These are phyloP conservation scores for Sclerotiophoma versabilis DNA, from an alignment of 2,329 filamentous ascomycete species.

Conservation along the genomic window DNA sequence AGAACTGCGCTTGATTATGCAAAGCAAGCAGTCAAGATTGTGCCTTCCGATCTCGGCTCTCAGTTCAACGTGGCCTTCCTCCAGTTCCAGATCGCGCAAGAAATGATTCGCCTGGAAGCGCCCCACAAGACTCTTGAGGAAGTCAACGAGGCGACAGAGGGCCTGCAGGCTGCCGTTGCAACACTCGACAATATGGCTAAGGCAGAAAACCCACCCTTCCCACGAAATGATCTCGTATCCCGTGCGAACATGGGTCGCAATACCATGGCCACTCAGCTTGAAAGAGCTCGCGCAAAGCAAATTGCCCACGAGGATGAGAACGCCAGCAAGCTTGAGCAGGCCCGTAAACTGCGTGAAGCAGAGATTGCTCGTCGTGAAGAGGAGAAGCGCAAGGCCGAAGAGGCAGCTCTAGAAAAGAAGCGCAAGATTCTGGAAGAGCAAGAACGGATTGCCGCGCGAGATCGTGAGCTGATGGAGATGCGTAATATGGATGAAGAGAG, in stretches of 20 bases:
- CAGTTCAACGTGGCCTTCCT: conserved; percentile 99
- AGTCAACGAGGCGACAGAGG: conserved; percentile 78
- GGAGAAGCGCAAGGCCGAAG: conserved; percentile 70
- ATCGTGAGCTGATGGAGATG: conserved; percentile 74
- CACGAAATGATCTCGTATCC: conserved; percentile 87
- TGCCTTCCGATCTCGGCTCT: conserved; percentile 85
- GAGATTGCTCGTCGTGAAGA: conserved; percentile 82
- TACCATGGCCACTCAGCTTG: conserved; percentile 90
- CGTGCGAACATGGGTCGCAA: conserved; percentile 97
- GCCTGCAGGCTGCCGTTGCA: conserved; percentile 85
- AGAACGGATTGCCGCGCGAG: conserved; percentile 76
- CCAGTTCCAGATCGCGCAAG: conserved; percentile 89
- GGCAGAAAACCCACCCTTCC: conserved; percentile 79
- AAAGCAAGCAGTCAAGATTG: conserved; percentile 74
- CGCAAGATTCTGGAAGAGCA: conserved; percentile 87
- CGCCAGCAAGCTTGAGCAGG: conserved; percentile 82
- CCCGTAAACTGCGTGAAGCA: conserved; percentile 79
- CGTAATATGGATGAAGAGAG: conserved; percentile 74
- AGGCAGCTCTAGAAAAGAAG: conserved; percentile 75
- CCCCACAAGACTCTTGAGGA: conserved; percentile 79
- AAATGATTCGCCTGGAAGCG: conserved; percentile 77
- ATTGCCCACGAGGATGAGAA: conserved; percentile 93
- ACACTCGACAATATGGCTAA: conserved; percentile 67
- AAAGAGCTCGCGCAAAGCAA: conserved; percentile 83
- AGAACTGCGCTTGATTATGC: conserved; percentile 71